Evolutionary conservation across 2,329 filamentous ascomycete species (phyloP).

Genomic region (Apiospora sp.): DNA sequence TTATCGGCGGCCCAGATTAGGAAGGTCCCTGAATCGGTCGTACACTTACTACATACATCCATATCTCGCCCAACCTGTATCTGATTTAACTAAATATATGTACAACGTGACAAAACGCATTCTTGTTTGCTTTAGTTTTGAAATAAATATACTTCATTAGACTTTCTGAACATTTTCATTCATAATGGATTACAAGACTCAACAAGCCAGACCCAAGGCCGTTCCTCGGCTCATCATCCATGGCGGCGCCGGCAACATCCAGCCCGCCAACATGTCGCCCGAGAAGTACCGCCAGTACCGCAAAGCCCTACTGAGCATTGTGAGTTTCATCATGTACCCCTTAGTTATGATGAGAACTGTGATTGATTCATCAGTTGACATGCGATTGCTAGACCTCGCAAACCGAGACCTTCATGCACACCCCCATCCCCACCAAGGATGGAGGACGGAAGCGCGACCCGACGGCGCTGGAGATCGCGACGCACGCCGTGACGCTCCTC

Average conservation of each 20-base stretch:
- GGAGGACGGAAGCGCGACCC: conserved; percentile 42
- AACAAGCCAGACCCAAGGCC: conserved; percentile 24
- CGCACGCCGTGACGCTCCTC: conserved; percentile 76
- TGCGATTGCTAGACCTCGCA: conserved; percentile 25
- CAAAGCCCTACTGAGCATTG: conserved; percentile 67
- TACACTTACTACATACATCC: too few species aligned
- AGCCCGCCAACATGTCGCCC: conserved; percentile 64
- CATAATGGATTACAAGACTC: conserved; percentile 52
- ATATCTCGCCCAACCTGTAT: not conserved
- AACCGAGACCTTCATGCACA: conserved; percentile 28
- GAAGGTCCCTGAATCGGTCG: not conserved
- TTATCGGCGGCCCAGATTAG: not conserved
- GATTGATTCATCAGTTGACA: not conserved
- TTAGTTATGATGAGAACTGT: too few species aligned
- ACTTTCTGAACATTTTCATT: not conserved
- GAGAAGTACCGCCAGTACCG: conserved; percentile 67
- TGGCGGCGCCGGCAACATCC: conserved; percentile 76
- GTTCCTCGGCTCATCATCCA: conserved; percentile 72
- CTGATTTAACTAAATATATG: not conserved
- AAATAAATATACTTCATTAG: not conserved
- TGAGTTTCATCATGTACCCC: conserved; percentile 45
- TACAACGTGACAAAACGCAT: not conserved
- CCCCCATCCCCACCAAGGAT: not conserved
- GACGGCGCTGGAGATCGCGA: conserved; percentile 76
- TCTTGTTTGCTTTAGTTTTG: not conserved